These are phyloP conservation scores for Scedosporium minutisporum DNA, from an alignment of 2,329 filamentous ascomycete genomes.

Conservation along the genomic window DNA sequence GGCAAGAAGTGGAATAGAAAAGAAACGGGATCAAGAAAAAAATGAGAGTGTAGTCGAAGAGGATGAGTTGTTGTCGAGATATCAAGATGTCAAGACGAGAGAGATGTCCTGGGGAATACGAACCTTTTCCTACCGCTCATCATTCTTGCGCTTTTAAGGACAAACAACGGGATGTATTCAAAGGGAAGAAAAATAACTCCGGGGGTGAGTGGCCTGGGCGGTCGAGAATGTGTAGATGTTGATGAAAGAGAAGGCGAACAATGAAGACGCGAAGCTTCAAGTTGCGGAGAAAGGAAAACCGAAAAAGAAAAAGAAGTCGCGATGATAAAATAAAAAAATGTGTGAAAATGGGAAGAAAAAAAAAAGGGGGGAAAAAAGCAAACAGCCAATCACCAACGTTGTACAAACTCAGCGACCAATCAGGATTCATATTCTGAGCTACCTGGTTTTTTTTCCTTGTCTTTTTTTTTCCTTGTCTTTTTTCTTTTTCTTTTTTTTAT, in stretches of 20 bases:
- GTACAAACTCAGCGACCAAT: constrained; percentile 5
- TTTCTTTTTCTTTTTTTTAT: neutral
- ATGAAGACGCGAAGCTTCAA: neutral
- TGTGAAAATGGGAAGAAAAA: constrained; percentile 2
- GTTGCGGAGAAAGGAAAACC: neutral
- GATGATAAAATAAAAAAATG: constrained; percentile 7
- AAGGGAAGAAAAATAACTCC: neutral
- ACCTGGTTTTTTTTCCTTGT: constrained; percentile 2
- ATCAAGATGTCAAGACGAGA: neutral
- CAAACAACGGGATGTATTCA: neutral
- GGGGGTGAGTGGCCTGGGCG: too few relatives aligned
- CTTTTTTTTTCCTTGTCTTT: neutral
- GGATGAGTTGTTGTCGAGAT: neutral
- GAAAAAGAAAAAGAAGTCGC: constrained; percentile 7
- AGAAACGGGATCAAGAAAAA: neutral
- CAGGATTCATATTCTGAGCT: neutral
- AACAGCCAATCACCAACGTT: neutral
- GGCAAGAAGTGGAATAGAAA: neutral
- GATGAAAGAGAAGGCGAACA: neutral
- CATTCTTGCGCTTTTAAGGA: neutral
- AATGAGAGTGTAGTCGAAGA: neutral
- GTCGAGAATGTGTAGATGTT: neutral
- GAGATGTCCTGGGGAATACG: neutral
- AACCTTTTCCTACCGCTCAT: constrained; percentile 2
- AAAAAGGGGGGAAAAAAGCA: constrained; percentile 6